A percentile compares a stretch with the other conserved stretches of the same genome.
Conservation (phyloP, 768 basidiomycete genomes). For the Cystobasidiopsis lactophilus region DNA sequence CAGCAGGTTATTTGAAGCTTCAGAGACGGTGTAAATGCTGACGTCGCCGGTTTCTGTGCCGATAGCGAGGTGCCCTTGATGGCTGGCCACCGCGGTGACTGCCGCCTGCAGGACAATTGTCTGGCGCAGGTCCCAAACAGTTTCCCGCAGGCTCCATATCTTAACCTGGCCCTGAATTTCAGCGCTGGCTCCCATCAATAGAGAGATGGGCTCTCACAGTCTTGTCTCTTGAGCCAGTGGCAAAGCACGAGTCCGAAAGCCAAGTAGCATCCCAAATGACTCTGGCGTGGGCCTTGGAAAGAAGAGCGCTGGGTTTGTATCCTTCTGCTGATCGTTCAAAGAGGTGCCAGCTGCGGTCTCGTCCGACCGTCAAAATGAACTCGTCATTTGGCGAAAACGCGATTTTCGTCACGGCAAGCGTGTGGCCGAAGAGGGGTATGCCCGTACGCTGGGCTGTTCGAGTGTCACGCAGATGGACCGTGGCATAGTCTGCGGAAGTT, state of each 20-base stretch:
- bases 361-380: constrained; percentile 57
- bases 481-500: constrained; percentile 66
- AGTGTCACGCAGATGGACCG: constrained; percentile 60
- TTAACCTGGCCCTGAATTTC: constrained; percentile 48
- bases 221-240: constrained; percentile 86
- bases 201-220: constrained; percentile 34
- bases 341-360: constrained; percentile 79
- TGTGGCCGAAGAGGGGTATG: constrained; percentile 44
- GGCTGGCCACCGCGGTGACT: constrained; percentile 50
- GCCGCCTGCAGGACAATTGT: constrained; percentile 45
- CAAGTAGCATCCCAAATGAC: constrained; percentile 95
- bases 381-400: constrained; percentile 71
- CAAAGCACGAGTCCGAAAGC: constrained; percentile 59
- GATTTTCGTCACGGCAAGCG: constrained; percentile 70
- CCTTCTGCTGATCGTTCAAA: constrained; percentile 38
- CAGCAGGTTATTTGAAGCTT: not conserved
- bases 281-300: constrained; percentile 59
- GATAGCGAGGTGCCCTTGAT: constrained; percentile 6
- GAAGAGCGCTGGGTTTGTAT: constrained; percentile 40
- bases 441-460: constrained; percentile 35
- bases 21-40: not conserved
- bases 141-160: constrained; percentile 33
- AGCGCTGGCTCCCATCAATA: constrained; percentile 28
- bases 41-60: constrained; percentile 6
- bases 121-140: constrained; percentile 22